phyloP scores from a whole-genome alignment of 1,284 basidiomycete species.

The Pseudozyma tsukubaensis region DNA sequence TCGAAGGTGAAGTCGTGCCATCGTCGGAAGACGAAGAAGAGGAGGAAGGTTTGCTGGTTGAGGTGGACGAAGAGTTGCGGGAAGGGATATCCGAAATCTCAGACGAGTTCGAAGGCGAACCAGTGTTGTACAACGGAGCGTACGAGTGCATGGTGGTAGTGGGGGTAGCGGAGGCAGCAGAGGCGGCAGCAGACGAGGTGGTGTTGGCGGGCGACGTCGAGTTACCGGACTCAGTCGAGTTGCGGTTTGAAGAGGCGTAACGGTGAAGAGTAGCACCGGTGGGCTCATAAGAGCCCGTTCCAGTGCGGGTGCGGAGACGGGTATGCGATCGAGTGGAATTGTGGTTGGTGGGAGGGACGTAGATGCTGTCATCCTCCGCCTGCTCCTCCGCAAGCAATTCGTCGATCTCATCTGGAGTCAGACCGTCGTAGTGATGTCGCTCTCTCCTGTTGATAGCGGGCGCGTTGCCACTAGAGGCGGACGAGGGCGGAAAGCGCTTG shows the following conservation, averaged over 20 bases:
- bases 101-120: background rate
- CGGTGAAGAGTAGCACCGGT: constrained; percentile 4
- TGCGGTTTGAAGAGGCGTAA: constrained; percentile 11
- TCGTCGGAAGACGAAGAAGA: no score
- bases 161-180: constrained; percentile 1
- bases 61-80: background rate
- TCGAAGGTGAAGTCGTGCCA: no score
- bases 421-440: constrained; percentile 18
- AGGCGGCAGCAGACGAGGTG: constrained; percentile 1
- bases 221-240: background rate
- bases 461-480: background rate
- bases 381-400: constrained; percentile 18
- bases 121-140: background rate
- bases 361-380: constrained; percentile 10
- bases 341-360: constrained; percentile 14
- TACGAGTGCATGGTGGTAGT: background rate
- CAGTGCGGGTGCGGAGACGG: constrained; percentile 8
- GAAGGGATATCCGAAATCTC: background rate
- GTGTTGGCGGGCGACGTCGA: constrained; percentile 4
- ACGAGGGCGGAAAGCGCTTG: constrained; percentile 23
- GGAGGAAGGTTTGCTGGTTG: background rate
- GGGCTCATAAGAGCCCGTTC: constrained; percentile 8
- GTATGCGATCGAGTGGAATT: constrained; percentile 12
- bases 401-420: constrained; percentile 27
- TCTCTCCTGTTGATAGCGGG: constrained; percentile 14